Evolutionary conservation across 2,329 filamentous ascomycete species (phyloP), one percentile per base, ranked within the genome.

Genomic region (Stemphylium beticola): DNA sequence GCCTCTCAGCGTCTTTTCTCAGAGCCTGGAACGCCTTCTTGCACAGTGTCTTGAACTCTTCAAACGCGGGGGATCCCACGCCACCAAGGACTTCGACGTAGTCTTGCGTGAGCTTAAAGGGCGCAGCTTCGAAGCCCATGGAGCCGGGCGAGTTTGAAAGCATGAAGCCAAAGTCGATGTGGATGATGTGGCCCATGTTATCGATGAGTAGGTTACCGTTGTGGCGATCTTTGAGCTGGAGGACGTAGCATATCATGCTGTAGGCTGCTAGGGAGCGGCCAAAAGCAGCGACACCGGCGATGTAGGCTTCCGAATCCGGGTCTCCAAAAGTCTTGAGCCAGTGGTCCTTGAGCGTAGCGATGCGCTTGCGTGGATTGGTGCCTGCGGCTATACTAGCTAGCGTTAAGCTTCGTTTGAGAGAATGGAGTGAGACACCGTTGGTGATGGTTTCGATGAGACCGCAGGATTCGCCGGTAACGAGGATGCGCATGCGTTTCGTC

Each of bases 121-220:
- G 91, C 4, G 91, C 91, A 12, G 91, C 91, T 76, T 95, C 91
- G 66, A 95, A 95, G 2, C 90, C 90, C 70, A 95, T 90, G 8
- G 87, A 89, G 0, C 91, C 91, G 0, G 91, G 91, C 1, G 90
- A 92, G 74, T 95, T 95, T 41, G 89, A 93, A 31, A 95, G 81
- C 89, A 95, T 93, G 73, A 95, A 95, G 50, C 91, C 91, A 74
- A 95, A 95, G 75, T 95, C 91, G 57, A 95, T 95, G 72, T 95
- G 91, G 56, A 95, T 87, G 51, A 93, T 92, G 70, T 95, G 91
- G 9, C 91, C 91, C 73, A 91, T 88, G 67, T 90, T 92, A 74
- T 93, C 91, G 65, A 95, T 89, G 54, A 95, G 82, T 11, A 95
- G 88, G 69, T 95, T 95, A 50, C 91, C 91, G 69, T 95, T 95